These are phyloP conservation scores for Paraphoma sp. DNA, from an alignment of 2,329 filamentous ascomycete genomes.

Conservation along the genomic window DNA sequence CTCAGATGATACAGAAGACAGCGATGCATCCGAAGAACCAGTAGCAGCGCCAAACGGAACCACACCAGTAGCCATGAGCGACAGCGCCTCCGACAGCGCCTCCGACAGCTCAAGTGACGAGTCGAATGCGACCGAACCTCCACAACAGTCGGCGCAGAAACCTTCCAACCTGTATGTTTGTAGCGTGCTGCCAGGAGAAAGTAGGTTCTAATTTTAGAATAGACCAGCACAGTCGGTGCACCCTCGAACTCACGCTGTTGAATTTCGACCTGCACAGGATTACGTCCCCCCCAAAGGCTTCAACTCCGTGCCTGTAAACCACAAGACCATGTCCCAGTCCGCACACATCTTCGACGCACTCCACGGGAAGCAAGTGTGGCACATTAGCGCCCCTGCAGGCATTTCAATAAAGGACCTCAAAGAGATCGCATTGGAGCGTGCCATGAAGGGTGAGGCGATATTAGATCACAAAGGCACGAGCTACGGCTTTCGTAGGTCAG, in stretches of 20 bases:
- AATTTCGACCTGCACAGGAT: constrained; percentile 43
- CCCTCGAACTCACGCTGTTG: constrained; percentile 28
- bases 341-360: constrained; percentile 64
- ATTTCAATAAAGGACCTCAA: constrained; percentile 72
- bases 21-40: constrained; percentile 10
- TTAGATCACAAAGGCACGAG: constrained; percentile 69
- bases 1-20: constrained; percentile 34
- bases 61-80: constrained; percentile 15
- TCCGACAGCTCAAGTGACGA: constrained; percentile 47
- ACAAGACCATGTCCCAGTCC: constrained; percentile 35
- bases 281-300: constrained; percentile 54
- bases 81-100: constrained; percentile 27
- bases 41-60: constrained; percentile 9
- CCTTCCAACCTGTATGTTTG: constrained; percentile 20
- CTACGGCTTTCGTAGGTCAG: constrained; percentile 64
- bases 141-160: constrained; percentile 27
- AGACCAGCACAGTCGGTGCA: constrained; percentile 17
- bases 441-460: constrained; percentile 60
- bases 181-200: neutral
- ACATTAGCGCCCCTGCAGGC: constrained; percentile 75
- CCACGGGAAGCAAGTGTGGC: constrained; percentile 78
- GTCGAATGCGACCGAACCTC: constrained; percentile 40
- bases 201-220: neutral
- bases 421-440: constrained; percentile 67
- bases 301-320: constrained; percentile 58